These are phyloP conservation scores for Cutaneotrichosporon cutaneum DNA, from an alignment of 1,284 basidiomycete genomes.

Conservation along the genomic window DNA sequence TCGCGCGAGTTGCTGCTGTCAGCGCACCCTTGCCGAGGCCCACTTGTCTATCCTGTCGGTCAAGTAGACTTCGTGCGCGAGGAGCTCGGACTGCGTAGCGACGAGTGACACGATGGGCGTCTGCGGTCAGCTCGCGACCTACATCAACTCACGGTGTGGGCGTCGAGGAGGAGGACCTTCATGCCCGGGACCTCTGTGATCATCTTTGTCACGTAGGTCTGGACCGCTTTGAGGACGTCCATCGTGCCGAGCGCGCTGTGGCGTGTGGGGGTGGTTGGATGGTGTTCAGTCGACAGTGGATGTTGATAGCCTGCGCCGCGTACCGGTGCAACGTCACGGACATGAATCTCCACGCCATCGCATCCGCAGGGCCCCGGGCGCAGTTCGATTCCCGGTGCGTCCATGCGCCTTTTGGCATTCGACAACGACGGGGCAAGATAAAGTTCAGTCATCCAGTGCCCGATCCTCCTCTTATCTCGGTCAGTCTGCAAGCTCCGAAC, in stretches of 20 bases:
- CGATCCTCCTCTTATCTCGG: neutral
- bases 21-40: conserved; percentile 18
- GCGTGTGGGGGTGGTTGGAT: neutral
- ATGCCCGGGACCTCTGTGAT: conserved; percentile 82
- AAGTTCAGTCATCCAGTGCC: no score
- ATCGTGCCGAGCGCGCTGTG: conserved; percentile 55
- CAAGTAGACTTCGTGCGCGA: conserved; percentile 96
- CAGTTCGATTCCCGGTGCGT: neutral
- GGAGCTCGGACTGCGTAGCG: conserved; percentile 86
- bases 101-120: conserved; percentile 97
- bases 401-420: neutral
- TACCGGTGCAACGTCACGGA: conserved; percentile 5
- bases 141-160: conserved; percentile 74
- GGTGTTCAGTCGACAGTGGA: neutral
- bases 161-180: conserved; percentile 96
- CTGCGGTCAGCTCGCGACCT: conserved; percentile 53
- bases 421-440: neutral
- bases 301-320: neutral
- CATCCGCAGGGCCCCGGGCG: no score
- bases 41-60: conserved; percentile 93
- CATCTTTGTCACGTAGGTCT: conserved; percentile 89
- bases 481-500: neutral
- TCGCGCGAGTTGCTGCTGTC: conserved; percentile 64
- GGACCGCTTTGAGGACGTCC: conserved; percentile 94
- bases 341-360: neutral